A percentile compares a stretch with the other conserved stretches of the same genome.
Evolutionary conservation across 768 basidiomycete species (phyloP).

Genomic region (Pisolithus microcarpus): DNA sequence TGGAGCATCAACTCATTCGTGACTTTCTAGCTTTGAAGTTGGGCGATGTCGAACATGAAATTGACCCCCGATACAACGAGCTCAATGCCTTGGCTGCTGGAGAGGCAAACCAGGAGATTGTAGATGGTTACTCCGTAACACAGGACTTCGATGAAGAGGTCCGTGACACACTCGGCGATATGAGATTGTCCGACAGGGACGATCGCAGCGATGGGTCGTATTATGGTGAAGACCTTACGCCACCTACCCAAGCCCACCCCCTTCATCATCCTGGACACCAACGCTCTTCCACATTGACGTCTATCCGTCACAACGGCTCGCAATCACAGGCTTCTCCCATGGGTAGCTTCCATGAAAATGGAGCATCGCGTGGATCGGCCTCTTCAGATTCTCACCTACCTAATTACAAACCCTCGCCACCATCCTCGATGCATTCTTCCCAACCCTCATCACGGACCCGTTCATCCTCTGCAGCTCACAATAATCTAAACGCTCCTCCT

Average conservation of each 20-base stretch:
- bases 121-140: slow-evolving; percentile 18
- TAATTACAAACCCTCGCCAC: slow-evolving; percentile 32
- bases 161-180: slow-evolving; percentile 41
- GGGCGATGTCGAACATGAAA: slow-evolving; percentile 73
- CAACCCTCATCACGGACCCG: slow-evolving; percentile 52
- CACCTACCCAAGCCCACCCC: slow-evolving; percentile 32
- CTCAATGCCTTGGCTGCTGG: slow-evolving; percentile 47
- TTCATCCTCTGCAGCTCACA: slow-evolving; percentile 46
- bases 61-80: slow-evolving; percentile 52
- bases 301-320: slow-evolving; percentile 28
- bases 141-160: slow-evolving; percentile 38
- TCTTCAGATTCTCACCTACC: slow-evolving; percentile 22
- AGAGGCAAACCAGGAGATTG: slow-evolving; percentile 30
- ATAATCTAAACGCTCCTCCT: slow-evolving; percentile 54
- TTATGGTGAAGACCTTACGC: slow-evolving; percentile 45
- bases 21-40: slow-evolving; percentile 79
- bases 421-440: slow-evolving; percentile 43
- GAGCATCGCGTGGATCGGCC: slow-evolving; percentile 26
- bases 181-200: slow-evolving; percentile 42
- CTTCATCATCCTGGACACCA: slow-evolving; percentile 32
- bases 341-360: slow-evolving; percentile 16
- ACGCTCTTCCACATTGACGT: slow-evolving; percentile 44
- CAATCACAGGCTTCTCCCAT: slow-evolving; percentile 30
- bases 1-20: slow-evolving; percentile 74
- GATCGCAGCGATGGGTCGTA: slow-evolving; percentile 58